Evolutionary conservation across 2,329 filamentous ascomycete genomes (phyloP).

Genomic region (Daldinia eschscholtzii): DNA sequence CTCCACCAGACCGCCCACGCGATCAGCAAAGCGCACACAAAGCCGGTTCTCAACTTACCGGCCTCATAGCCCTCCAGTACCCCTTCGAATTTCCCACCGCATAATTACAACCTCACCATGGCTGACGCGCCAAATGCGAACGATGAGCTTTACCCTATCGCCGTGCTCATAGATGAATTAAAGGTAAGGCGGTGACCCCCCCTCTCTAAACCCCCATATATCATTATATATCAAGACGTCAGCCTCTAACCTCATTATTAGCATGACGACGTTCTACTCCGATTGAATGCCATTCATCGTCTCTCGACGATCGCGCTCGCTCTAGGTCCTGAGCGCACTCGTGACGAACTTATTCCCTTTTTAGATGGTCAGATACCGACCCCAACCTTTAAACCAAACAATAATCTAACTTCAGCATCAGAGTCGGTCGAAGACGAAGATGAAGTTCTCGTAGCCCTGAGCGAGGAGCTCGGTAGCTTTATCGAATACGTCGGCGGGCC

Average conservation of each 20-base stretch:
- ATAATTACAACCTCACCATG: constrained; percentile 72
- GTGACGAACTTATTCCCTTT: constrained; percentile 98
- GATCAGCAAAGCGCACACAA: constrained; percentile 47
- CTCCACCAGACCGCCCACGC: constrained; percentile 50
- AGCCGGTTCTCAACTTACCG: constrained; percentile 33
- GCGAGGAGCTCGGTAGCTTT: constrained; percentile 95
- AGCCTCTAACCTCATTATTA: constrained; percentile 58
- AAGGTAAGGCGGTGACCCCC: constrained; percentile 74
- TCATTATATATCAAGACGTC: constrained; percentile 19
- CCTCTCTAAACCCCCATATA: constrained; percentile 18
- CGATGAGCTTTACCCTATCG: constrained; percentile 99
- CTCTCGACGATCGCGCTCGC: constrained; percentile 98
- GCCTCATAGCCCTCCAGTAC: constrained; percentile 27
- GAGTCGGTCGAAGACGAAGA: constrained; percentile 99
- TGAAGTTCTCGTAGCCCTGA: constrained; percentile 95
- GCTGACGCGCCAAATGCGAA: constrained; percentile 88
- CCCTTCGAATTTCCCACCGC: constrained; percentile 19
- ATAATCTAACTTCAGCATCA: constrained; percentile 59
- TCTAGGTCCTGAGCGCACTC: constrained; percentile 93
- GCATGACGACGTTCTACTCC: constrained; percentile 98
- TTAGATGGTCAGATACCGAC: constrained; percentile 82
- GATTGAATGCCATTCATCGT: constrained; percentile 97
- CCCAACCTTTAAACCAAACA: constrained; percentile 30
- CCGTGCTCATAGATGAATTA: constrained; percentile 98
- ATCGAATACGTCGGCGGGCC: constrained; percentile 98